Conservation (phyloP, 805 yeast genomes). For the Cyberlindnera euphorbiae region DNA sequence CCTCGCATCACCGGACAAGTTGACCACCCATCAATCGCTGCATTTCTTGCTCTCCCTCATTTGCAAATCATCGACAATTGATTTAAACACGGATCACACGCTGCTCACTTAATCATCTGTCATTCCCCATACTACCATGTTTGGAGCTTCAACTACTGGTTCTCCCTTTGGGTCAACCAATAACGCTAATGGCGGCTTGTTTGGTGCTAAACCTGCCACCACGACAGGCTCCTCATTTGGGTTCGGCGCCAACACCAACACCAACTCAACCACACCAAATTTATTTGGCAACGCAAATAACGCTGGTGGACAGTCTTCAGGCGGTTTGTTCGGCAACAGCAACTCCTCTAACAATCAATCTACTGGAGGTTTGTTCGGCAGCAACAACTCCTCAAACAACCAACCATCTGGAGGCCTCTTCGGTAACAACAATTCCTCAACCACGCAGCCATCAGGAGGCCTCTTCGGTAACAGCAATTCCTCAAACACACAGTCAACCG, state of each 20-base stretch:
- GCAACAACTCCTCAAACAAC: not conserved
- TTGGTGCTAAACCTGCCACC: constrained; percentile 10
- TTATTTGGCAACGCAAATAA: too few relatives aligned
- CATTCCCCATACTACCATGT: too few relatives aligned
- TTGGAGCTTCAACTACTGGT: constrained; percentile 14
- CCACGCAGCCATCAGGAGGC: constrained; percentile 10
- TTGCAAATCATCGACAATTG: too few relatives aligned
- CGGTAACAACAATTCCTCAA: constrained; percentile 7
- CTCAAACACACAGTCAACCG: constrained; percentile 4
- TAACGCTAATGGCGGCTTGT: constrained; percentile 4
- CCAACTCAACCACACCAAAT: constrained; percentile 3
- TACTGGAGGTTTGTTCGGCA: constrained; percentile 15
- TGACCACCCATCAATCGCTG: too few relatives aligned
- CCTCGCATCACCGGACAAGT: too few relatives aligned
- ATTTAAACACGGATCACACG: too few relatives aligned
- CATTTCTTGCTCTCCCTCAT: too few relatives aligned
- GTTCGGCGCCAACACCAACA: constrained; percentile 8
- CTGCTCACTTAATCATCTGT: too few relatives aligned
- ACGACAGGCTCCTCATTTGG: constrained; percentile 4
- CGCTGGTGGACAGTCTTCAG: too few relatives aligned
- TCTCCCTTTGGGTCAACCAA: constrained; percentile 4
- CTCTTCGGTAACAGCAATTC: constrained; percentile 13
- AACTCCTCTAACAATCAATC: too few relatives aligned
- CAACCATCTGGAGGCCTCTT: constrained; percentile 13
- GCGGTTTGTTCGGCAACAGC: too few relatives aligned